Conservation (phyloP, 78 protist genomes). For the Dictyostelium intermedium region DNA sequence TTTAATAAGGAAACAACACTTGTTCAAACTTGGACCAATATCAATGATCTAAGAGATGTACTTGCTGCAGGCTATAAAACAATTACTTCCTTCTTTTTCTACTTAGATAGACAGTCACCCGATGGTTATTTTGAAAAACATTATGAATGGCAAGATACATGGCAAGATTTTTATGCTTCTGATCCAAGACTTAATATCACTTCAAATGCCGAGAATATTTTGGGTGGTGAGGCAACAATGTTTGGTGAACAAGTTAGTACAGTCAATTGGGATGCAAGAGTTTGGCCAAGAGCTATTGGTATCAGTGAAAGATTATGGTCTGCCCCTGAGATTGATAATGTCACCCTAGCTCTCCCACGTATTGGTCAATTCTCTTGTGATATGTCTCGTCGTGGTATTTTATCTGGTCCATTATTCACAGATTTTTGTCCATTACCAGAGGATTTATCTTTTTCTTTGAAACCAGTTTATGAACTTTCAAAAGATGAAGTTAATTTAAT, state of each 20-base stretch:
- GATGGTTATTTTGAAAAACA: constrained; percentile 21
- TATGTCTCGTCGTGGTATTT: constrained; percentile 53
- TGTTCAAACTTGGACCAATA: constrained; percentile 36
- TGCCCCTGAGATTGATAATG: background rate
- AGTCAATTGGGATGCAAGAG: constrained; percentile 59
- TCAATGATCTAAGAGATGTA: background rate
- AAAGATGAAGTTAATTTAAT: background rate
- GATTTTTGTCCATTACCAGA: constrained; percentile 48
- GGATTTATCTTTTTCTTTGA: constrained; percentile 13
- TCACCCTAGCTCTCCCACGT: constrained; percentile 3
- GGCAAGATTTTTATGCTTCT: constrained; percentile 67
- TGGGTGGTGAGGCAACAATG: constrained; percentile 75
- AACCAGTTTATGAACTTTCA: background rate
- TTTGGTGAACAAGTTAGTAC: constrained; percentile 44
- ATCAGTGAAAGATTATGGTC: constrained; percentile 69
- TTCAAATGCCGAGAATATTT: background rate
- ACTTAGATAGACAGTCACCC: constrained; percentile 55
- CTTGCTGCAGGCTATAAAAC: constrained; percentile 27
- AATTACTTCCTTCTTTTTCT: constrained; percentile 4
- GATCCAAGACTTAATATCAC: constrained; percentile 27
- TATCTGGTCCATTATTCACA: constrained; percentile 46
- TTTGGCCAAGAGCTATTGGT: constrained; percentile 59
- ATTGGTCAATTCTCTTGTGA: constrained; percentile 27
- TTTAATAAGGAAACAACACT: background rate
- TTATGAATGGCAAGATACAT: constrained; percentile 79